phyloP scores from a whole-genome alignment of 306 rosid species.

The Cercis canadensis region DNA sequence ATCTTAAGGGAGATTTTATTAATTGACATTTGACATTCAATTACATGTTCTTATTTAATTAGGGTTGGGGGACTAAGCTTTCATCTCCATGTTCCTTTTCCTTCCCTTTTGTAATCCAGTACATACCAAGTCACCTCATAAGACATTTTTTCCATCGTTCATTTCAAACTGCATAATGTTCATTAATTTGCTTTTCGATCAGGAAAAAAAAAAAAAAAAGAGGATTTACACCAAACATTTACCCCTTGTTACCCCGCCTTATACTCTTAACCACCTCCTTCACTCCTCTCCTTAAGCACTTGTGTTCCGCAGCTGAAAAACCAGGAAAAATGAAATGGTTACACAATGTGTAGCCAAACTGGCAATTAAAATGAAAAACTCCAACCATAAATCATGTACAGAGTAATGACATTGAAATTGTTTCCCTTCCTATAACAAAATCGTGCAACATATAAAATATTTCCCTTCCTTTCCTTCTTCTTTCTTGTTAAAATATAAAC shows the following conservation, averaged over 20 bases:
- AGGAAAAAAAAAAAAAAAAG: background rate
- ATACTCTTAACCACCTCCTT: constrained; percentile 96
- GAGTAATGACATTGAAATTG: no score
- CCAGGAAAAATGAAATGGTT: background rate
- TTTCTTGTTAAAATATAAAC: no score
- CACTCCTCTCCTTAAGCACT: constrained; percentile 94
- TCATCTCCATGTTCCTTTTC: no score
- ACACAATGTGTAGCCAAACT: background rate
- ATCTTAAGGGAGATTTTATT: no score
- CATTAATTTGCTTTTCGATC: background rate
- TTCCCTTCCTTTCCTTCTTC: background rate
- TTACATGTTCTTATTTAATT: no score
- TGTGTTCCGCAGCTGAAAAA: constrained; percentile 77
- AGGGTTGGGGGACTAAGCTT: no score
- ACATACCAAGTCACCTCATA: no score
- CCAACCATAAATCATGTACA: no score
- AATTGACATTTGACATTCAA: no score
- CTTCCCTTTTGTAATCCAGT: no score
- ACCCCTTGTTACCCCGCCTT: constrained; percentile 93
- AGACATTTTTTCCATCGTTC: background rate
- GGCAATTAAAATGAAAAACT: background rate
- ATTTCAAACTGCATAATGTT: no score
- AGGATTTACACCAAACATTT: constrained; percentile 8
- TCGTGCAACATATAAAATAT: background rate
- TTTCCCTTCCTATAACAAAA: background rate